Percentiles rank a stretch among this genome's conserved stretches.
Evolutionary conservation across 1,139 yeast species (phyloP).

Genomic region (Suhomyces atakaporum): DNA sequence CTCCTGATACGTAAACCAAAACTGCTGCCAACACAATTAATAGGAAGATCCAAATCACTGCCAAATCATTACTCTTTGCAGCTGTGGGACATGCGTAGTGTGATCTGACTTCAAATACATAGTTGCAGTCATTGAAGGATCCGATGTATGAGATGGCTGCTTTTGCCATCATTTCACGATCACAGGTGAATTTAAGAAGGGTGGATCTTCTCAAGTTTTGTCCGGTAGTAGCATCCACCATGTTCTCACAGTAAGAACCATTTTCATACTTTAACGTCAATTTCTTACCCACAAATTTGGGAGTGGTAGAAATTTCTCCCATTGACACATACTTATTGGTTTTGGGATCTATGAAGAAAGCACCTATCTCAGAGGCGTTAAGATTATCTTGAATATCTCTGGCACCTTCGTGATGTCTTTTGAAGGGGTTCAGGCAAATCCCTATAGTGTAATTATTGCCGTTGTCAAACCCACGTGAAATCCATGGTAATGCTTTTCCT

Average conservation of each 20-base stretch:
- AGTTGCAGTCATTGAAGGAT: constrained; percentile 72
- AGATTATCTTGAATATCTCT: constrained; percentile 35
- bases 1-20: constrained; percentile 58
- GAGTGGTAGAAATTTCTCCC: constrained; percentile 62
- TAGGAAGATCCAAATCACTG: constrained; percentile 61
- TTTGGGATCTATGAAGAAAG: constrained; percentile 57
- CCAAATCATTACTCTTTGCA: constrained; percentile 55
- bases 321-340: constrained; percentile 59
- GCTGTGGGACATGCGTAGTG: constrained; percentile 89
- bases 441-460: constrained; percentile 79
- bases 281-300: constrained; percentile 71
- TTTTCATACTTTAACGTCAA: constrained; percentile 67
- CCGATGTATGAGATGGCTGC: constrained; percentile 76
- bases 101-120: constrained; percentile 82
- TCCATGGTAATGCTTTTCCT: constrained; percentile 57
- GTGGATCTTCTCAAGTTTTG: constrained; percentile 59
- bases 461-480: constrained; percentile 69
- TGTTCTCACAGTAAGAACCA: constrained; percentile 66
- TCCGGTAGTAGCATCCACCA: constrained; percentile 35
- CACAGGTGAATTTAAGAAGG: constrained; percentile 75
- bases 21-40: constrained; percentile 56
- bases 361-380: constrained; percentile 62
- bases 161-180: constrained; percentile 65
- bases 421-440: constrained; percentile 69
- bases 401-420: constrained; percentile 31